phyloP scores from a whole-genome alignment of 768 basidiomycete genomes.

The Tricholoma furcatifolium region DNA sequence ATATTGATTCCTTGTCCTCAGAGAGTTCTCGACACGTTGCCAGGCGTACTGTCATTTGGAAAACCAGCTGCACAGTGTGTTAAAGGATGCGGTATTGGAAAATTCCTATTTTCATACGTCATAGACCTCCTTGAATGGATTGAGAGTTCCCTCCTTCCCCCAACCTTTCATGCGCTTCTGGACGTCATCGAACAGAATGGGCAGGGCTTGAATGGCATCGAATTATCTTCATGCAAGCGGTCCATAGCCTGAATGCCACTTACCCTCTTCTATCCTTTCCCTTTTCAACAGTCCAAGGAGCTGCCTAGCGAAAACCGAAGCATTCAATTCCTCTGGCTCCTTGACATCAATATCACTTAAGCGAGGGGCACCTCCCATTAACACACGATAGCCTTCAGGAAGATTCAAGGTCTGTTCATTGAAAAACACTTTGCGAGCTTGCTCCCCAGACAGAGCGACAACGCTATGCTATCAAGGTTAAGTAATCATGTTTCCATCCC shows the following conservation, averaged over 20 bases:
- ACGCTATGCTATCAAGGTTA: constrained; percentile 13
- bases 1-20: constrained; percentile 16
- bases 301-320: constrained; percentile 21
- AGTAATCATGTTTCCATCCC: too few species aligned
- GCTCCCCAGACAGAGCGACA: constrained; percentile 30
- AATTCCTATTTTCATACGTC: constrained; percentile 14
- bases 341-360: constrained; percentile 23
- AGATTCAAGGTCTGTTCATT: constrained; percentile 27
- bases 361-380: constrained; percentile 28
- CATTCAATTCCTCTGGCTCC: constrained; percentile 16
- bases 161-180: constrained; percentile 20
- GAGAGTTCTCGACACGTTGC: constrained; percentile 28
- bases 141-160: constrained; percentile 22
- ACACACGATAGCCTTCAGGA: constrained; percentile 32
- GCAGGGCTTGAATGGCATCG: constrained; percentile 16
- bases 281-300: constrained; percentile 12
- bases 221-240: not conserved
- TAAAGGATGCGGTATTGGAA: not conserved
- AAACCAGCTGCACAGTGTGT: constrained; percentile 20
- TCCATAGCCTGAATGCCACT: not conserved
- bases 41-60: constrained; percentile 30
- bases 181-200: constrained; percentile 22
- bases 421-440: constrained; percentile 31
- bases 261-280: constrained; percentile 14
- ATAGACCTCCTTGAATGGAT: constrained; percentile 25